Percentiles rank a stretch among this genome's conserved stretches.
Conservation (phyloP, 345 rosid species). For the Ceriops zippeliana region DNA sequence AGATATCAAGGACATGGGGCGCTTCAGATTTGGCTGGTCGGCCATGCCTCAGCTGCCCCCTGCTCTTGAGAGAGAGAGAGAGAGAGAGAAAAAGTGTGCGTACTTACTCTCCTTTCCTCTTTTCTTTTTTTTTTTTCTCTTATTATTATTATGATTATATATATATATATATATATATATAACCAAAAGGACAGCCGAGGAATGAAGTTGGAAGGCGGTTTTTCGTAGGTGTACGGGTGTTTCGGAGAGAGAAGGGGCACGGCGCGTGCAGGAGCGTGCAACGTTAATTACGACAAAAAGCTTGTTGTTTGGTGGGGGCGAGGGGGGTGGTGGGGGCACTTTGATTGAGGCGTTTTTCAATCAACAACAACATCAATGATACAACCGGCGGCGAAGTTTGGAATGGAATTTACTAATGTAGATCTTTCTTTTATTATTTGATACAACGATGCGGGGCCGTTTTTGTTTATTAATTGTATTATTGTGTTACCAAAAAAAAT, state of each 20-base stretch:
- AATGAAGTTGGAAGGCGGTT: not conserved
- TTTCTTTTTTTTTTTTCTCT: too few relatives aligned
- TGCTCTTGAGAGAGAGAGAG: too few relatives aligned
- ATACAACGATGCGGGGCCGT: too few relatives aligned
- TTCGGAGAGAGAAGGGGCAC: not conserved
- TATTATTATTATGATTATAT: not conserved
- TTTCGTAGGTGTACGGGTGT: not conserved
- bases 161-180: not conserved
- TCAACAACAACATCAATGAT: not conserved
- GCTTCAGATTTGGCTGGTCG: constrained; percentile 15
- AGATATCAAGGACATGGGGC: constrained; percentile 2
- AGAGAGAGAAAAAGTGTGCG: too few relatives aligned
- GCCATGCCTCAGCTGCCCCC: constrained; percentile 2
- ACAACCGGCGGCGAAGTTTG: too few relatives aligned
- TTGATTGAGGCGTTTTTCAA: not conserved
- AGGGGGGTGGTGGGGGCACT: not conserved
- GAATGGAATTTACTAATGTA: too few relatives aligned
- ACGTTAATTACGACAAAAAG: not conserved
- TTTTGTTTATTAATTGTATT: too few relatives aligned
- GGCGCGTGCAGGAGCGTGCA: not conserved
- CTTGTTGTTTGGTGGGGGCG: not conserved
- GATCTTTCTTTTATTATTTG: too few relatives aligned
- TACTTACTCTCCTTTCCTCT: too few relatives aligned
- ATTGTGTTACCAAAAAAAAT: too few relatives aligned
- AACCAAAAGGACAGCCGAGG: not conserved